Base-by-base conservation (phyloP, 2,329 filamentous ascomycete species). In the Exophiala oligosperma region DNA sequence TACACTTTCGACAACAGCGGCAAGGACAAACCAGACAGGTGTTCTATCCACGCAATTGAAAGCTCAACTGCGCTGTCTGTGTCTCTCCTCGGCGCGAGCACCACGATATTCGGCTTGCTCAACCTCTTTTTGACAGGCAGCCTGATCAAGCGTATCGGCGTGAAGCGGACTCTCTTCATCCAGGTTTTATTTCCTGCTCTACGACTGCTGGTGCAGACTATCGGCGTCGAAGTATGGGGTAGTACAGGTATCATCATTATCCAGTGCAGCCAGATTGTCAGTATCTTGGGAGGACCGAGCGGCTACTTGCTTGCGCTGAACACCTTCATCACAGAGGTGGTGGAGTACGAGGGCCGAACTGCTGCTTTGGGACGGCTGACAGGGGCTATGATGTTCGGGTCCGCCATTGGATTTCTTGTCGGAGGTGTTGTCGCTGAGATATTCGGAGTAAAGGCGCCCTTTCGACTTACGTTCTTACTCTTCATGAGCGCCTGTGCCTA, bases 271-370 rank as follows among this genome's bases (percentile, higher is more conserved):
- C 88, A 91, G 72, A 72, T 86, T 14, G 86, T 90, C 54, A 89
- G 85, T 0, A 76, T 90, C 14, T 63, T 90, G 2, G 88, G 88
- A 0, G 88, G 88, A 0, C 87, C 87, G 0, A 82, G 82, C 0
- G 88, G 88, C 0, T 90, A 89, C 66, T 80, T 90, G 7, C 78
- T 90, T 3, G 81, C 87, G 1, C 76, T 89, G 23, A 90, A 90
- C 64, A 85, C 86, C 11, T 84, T 87, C 46, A 84, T 87, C 0
- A 82, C 86, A 1, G 87, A 90, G 68, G 75, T 88, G 2, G 83
- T 88, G 0, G 76, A 81, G 40, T 81, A 85, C 0, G 73, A 79
- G 21, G 76, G 82, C 54, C 77, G 87, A 2, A 91, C 88, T 0
- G 83, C 79, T 0, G 81, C 86, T 0, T 83, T 90, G 57, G 88